A percentile compares a stretch with the other conserved stretches of the same genome.
These are phyloP conservation scores for Plasmodium billcollinsi DNA, from an alignment of 169 alveolate species.

Conservation along the genomic window DNA sequence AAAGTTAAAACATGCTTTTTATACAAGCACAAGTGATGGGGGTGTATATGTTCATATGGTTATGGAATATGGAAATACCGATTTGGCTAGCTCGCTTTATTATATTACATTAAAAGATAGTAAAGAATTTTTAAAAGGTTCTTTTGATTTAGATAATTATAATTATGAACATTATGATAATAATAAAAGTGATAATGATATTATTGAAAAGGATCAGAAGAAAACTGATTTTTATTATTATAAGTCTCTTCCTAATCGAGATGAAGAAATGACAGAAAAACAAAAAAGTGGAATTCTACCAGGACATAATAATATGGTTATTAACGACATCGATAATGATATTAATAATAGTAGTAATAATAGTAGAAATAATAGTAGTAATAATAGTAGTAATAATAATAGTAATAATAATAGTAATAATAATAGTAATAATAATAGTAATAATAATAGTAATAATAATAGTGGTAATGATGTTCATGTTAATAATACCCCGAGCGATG, in stretches of 20 bases:
- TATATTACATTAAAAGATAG: conserved; percentile 41
- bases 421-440: not conserved
- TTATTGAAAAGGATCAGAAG: no score
- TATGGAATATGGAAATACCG: conserved; percentile 71
- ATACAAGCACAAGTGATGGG: conserved; percentile 77
- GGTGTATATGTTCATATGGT: conserved; percentile 63
- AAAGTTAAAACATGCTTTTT: conserved; percentile 92
- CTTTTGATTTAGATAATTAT: not conserved
- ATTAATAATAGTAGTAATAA: no score
- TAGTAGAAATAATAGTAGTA: not conserved
- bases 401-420: not conserved
- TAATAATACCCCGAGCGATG: not conserved
- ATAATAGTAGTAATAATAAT: not conserved
- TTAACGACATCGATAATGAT: no score
- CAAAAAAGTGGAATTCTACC: no score
- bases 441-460: not conserved
- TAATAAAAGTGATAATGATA: not conserved
- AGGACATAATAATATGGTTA: no score
- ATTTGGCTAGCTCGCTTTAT: conserved; percentile 64
- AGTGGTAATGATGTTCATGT: not conserved
- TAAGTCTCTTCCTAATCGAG: no score
- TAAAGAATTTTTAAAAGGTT: not conserved
- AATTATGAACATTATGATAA: not conserved
- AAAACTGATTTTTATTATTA: no score
- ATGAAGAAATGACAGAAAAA: no score